A percentile compares a stretch with the other conserved stretches of the same genome.
Evolutionary conservation across 2,329 filamentous ascomycete species (phyloP).

Genomic region (Sodiomyces alkalinus): DNA sequence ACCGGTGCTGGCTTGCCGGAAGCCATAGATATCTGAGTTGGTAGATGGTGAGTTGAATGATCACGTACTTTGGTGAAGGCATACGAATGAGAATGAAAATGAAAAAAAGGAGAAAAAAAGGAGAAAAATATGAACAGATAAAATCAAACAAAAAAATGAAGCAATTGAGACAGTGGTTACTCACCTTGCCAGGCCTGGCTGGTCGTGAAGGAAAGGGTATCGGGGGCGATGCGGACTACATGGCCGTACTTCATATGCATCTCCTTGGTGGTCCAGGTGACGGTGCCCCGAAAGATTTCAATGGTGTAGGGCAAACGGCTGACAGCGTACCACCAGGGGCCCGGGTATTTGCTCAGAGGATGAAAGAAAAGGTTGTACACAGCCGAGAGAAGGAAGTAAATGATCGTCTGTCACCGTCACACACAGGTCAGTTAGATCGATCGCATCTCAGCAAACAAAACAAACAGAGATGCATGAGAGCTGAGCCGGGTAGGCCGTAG

Average conservation of each 20-base stretch:
- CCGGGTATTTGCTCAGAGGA: slow-evolving; percentile 15
- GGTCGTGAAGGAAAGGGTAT: slow-evolving; percentile 28
- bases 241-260: slow-evolving; percentile 25
- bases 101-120: no score
- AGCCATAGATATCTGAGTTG: not conserved
- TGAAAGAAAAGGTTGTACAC: slow-evolving; percentile 16
- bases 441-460: no score
- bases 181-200: slow-evolving; percentile 14
- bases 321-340: slow-evolving; percentile 7
- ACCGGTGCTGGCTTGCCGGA: not conserved
- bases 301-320: not conserved
- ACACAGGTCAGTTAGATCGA: no score
- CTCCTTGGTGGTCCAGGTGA: slow-evolving; percentile 11
- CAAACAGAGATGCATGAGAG: no score
- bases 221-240: slow-evolving; percentile 29
- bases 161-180: no score
- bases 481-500: no score
- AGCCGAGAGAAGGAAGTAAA: no score
- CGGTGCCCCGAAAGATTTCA: slow-evolving; percentile 9
- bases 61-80: no score
- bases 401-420: not conserved
- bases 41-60: no score
- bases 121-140: no score
- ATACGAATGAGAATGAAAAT: no score
- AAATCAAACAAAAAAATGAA: no score